Evolutionary conservation across 2,329 filamentous ascomycete genomes (phyloP).

Genomic region (Sclerotinia borealis): DNA sequence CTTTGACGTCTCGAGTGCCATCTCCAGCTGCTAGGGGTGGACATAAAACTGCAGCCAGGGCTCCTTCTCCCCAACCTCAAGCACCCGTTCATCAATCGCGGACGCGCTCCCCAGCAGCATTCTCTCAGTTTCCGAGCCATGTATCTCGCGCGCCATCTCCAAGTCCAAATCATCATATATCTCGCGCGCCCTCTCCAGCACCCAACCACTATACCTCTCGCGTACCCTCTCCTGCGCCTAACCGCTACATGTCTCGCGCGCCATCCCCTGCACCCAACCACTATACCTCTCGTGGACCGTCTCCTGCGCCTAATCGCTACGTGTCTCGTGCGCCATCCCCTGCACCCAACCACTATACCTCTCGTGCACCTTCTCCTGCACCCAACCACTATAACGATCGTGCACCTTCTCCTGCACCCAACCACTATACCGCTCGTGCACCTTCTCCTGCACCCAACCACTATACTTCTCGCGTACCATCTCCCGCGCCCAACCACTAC

Average conservation of each 20-base stretch:
- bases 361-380: background rate
- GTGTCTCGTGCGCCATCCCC: background rate
- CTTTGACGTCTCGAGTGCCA: constrained; percentile 22
- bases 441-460: background rate
- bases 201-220: constrained; percentile 34
- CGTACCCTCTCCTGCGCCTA: constrained; percentile 28
- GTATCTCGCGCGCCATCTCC: constrained; percentile 4
- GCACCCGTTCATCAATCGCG: constrained; percentile 29
- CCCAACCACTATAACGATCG: too few relatives aligned
- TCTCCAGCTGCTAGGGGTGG: constrained; percentile 24
- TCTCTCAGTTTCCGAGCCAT: constrained; percentile 1
- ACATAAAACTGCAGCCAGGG: constrained; percentile 22
- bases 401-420: constrained; percentile 21
- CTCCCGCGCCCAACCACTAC: constrained; percentile 25
- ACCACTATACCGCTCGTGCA: background rate
- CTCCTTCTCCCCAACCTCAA: constrained; percentile 29
- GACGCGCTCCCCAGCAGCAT: constrained; percentile 36
- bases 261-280: constrained; percentile 20
- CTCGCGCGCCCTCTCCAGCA: background rate
- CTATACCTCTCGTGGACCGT: background rate
- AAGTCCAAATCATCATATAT: background rate
- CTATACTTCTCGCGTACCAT: background rate
- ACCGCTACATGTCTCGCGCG: constrained; percentile 30
- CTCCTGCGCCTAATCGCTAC: background rate
- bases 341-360: background rate